These are phyloP conservation scores for Eucalyptus marginata DNA, from an alignment of 345 rosid genomes.

Conservation along the genomic window DNA sequence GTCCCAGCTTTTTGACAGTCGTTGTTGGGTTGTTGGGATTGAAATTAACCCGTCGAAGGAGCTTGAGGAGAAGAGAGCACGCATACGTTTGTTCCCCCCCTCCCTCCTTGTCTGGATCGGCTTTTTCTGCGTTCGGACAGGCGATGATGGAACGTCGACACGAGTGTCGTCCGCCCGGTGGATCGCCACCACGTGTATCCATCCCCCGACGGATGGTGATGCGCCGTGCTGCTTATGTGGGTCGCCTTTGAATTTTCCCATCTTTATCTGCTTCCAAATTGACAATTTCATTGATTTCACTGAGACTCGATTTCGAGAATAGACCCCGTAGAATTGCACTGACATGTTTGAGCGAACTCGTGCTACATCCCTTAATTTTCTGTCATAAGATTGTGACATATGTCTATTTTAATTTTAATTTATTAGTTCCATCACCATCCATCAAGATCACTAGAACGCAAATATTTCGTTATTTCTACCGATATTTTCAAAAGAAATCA, in stretches of 20 bases:
- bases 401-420: not conserved
- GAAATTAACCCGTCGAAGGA: not conserved
- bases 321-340: not conserved
- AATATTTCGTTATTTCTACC: accelerated
- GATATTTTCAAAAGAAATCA: not conserved
- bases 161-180: not conserved
- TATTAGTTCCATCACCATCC: accelerated
- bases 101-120: not conserved
- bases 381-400: not conserved
- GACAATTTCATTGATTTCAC: not conserved
- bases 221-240: not conserved
- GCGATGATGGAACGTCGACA: not conserved
- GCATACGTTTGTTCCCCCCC: not conserved
- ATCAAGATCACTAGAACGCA: accelerated
- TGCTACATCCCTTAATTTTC: not conserved
- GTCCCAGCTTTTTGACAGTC: not conserved
- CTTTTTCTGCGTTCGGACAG: not conserved
- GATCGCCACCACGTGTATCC: not conserved
- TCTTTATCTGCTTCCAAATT: not conserved
- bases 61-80: not conserved
- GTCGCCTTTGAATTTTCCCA: not conserved
- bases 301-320: not conserved
- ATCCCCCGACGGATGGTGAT: not conserved
- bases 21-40: not conserved
- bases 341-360: not conserved